phyloP scores from a whole-genome alignment of 208 protist species.

The Crithidia acanthocephali region DNA sequence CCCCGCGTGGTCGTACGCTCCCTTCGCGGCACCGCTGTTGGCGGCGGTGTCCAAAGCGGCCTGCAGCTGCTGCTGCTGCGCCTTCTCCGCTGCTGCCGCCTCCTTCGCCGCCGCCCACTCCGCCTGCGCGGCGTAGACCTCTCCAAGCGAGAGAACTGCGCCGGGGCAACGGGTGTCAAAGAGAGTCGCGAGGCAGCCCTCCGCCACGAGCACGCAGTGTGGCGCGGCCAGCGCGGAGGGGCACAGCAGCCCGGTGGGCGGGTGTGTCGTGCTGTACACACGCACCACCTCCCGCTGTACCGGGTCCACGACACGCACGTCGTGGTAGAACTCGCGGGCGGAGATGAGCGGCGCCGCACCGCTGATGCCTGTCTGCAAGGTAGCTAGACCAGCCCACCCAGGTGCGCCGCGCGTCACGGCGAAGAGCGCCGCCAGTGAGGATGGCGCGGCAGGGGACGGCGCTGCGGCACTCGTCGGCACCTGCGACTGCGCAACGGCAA shows the following conservation, averaged over 20 bases:
- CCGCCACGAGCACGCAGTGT: constrained; percentile 55
- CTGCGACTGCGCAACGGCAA: constrained; percentile 34
- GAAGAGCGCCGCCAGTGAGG: constrained; percentile 23
- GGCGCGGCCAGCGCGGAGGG: constrained; percentile 30
- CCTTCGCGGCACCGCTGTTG: neutral
- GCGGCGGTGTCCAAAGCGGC: neutral
- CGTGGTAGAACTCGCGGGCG: constrained; percentile 66
- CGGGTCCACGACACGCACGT: constrained; percentile 71
- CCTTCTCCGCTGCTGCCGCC: constrained; percentile 8
- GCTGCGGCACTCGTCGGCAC: constrained; percentile 13
- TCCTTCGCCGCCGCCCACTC: constrained; percentile 19
- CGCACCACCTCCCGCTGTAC: constrained; percentile 41
- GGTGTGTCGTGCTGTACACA: constrained; percentile 70
- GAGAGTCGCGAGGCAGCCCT: constrained; percentile 73
- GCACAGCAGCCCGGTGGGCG: constrained; percentile 55
- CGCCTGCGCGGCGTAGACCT: constrained; percentile 18
- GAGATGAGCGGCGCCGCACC: constrained; percentile 37
- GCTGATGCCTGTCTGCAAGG: neutral
- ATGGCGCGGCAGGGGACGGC: neutral
- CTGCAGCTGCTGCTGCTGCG: neutral
- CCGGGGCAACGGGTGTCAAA: constrained; percentile 73
- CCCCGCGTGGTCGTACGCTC: neutral
- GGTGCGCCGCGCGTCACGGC: constrained; percentile 30
- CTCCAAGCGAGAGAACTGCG: constrained; percentile 45
- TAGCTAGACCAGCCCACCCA: constrained; percentile 60